Evolutionary conservation across 2,329 filamentous ascomycete species (phyloP), one percentile per base, ranked within the genome.

Genomic region (Aspergillus ochraceus): DNA sequence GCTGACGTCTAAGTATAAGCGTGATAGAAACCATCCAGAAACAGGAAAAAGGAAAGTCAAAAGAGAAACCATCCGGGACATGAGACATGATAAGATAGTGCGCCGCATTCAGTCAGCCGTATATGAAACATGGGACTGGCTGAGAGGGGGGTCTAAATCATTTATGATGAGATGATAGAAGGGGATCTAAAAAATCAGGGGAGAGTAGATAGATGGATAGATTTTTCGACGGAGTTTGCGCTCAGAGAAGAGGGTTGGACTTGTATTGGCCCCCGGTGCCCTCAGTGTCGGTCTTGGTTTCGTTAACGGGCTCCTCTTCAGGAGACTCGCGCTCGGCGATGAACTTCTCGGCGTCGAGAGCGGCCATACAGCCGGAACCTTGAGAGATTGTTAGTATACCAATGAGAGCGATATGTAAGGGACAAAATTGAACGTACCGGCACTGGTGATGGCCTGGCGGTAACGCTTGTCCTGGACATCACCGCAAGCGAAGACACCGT

Each of bases 401-500:
- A n/a, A 52, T 29, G 36, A 58, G 52, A 24, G 42, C 17, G 10
- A 30, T 36, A 54, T 8, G 47, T 53, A 20, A 58, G n/a, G 36
- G 22, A 19, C 22, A 24, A 19, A 24, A 17, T 19, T 11, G 30
- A 67, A 86, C 88, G 74, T 82, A 92, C 92, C 94, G 69, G 95
- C 95, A 80, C 93, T 97, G 65, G 95, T 99, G 67, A 99, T 96
- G 51, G 95, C 95, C 82, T 99, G 95, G 75, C 95, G 87, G 78
- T 99, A 99, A 74, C 89, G 88, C 88, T 98, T 99, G 77, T 99
- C 96, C 82, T 99, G 95, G 10, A 99, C 96, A 75, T 99, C 95
- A 65, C 95, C 95, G 10, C 94, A 95, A 42, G 95, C 95, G 74
- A 97, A 99, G 20, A 99, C 92, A 76, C 95, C 95, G 74, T 92